Evolutionary conservation across 1,284 basidiomycete species (phyloP), one percentile per base, ranked within the genome.

Genomic region (Porodaedalea pini): DNA sequence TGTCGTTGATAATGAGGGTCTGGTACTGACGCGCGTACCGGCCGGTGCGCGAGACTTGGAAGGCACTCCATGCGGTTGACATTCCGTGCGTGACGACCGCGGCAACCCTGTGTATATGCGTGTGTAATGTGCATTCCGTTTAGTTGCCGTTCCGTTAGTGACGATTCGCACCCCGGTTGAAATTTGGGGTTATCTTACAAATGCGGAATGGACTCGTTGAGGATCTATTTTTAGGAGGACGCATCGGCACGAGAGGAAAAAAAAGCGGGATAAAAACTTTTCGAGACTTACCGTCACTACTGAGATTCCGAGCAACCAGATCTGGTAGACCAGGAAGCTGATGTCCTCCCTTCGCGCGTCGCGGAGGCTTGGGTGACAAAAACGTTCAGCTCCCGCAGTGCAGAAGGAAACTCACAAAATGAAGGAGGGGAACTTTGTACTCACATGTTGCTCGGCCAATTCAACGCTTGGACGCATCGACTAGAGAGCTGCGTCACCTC

Each of bases 291-390:
- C 47, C 3, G 59, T 53, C 4, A 61, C 45, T 10, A 61, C 25
- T 17, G 59, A 61, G 6, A 66, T 57, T 17, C 63, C 63, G 23
- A 66, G 43, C 0, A 64, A 56, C 64, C 64, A 64, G 8, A 63
- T 27, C 36, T 62, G 64, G 51, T 62, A 66, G 7, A 56, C 45
- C 8, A 61, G 54, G 19, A 63, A 61, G 29, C 58, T 51, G n/a
- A 61, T 49, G 39, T 64, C 60, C 40, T 63, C 61, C 17, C 62
- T 61, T 15, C 58, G 61, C 15, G 61, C 52, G 23, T 56, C 45
- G 17, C 40, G 36, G 17, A 56, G 31, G 23, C 51, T 66, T 51
- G 21, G 4, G 41, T 44, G n/a, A n/a, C n/a, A n/a, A n/a, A n/a
- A n/a, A n/a, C n/a, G n/a, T n/a, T n/a, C 15, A n/a, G n/a, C n/a